Base-by-base conservation (phyloP, 352 stramenopile genomes). In the Phytopythium montanum region DNA sequence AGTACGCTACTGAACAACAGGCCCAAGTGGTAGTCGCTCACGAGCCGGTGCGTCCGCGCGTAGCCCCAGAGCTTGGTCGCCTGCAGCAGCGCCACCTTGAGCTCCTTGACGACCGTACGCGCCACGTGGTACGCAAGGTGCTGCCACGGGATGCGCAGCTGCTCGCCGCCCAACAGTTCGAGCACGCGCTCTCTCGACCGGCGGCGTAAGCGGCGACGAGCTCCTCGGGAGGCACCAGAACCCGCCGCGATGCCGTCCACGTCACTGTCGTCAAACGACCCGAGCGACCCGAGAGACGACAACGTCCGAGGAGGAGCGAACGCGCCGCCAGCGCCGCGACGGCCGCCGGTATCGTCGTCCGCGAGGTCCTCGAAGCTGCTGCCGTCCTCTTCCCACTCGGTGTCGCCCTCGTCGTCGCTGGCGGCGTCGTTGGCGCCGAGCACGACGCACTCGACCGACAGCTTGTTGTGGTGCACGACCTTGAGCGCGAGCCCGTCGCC, bases 41-140 rank as follows among this genome's bases (percentile, higher is more conserved):
- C 79, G 21, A 95, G 75, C 4, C 48, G 48, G 56, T 92, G 75
- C 18, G 79, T 62, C 55, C 90, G 88, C 6, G 79, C 85, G 60
- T 89, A 87, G 54, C 92, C 89, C 82, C 75, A 92, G 39, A 93
- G 64, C 66, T 94, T 94, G 18, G 79, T 94, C 39, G 86, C 86
- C 52, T 84, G 84, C 50, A 93, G 59, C 0, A 94, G 53, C 14
- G 76, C 74, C 56, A 83, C 76, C 31, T 85, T 87, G 10, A 95
- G 66, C 41, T 94, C 86, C 49, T 92, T 89, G 1, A 93, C 53
- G 28, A 88, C 66, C 10, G 68, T 86, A 29, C 82, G 81, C 44
- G 79, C 66, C 36, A 95, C 73, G 42, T 95, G 86, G 21, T 91
- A 70, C 16, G 69, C 77, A 57, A 95, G 81, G 55, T 88, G 71